Conservation (phyloP, 768 basidiomycete genomes). For the Podaxis mareebaensis region DNA sequence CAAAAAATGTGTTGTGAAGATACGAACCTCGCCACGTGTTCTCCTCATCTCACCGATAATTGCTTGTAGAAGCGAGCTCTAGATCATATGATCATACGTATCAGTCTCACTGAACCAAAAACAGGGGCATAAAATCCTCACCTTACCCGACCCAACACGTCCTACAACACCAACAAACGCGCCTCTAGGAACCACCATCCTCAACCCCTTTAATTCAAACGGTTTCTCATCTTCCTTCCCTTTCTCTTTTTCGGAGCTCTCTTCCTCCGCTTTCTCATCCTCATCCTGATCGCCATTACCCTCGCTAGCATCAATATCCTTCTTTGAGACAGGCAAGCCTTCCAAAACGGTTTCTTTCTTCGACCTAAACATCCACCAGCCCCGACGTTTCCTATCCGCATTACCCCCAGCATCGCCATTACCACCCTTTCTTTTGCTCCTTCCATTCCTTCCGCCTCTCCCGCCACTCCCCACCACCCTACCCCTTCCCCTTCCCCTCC, state of each 20-base stretch:
- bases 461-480: conserved; percentile 20
- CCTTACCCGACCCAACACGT: conserved; percentile 73
- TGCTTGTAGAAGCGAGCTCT: conserved; percentile 59
- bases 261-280: conserved; percentile 6
- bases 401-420: not conserved
- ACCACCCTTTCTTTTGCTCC: conserved; percentile 14
- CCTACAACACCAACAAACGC: conserved; percentile 76
- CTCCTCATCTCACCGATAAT: conserved; percentile 70
- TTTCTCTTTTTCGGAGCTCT: conserved; percentile 3
- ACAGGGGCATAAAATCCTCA: conserved; percentile 21
- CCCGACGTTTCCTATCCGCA: conserved; percentile 18
- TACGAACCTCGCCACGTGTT: conserved; percentile 51
- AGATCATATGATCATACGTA: not conserved
- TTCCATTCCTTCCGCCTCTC: conserved; percentile 18
- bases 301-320: not conserved
- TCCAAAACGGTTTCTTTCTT: conserved; percentile 16
- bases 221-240: conserved; percentile 41
- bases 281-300: conserved; percentile 12
- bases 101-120: not conserved
- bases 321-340: conserved; percentile 3
- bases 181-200: conserved; percentile 49
- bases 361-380: conserved; percentile 15
- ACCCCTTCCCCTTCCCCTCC: conserved; percentile 22
- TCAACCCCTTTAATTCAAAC: conserved; percentile 49
- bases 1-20: not conserved